These are phyloP conservation scores for Aspergillus sparsus DNA, from an alignment of 495 filamentous ascomycete species.

Conservation along the genomic window DNA sequence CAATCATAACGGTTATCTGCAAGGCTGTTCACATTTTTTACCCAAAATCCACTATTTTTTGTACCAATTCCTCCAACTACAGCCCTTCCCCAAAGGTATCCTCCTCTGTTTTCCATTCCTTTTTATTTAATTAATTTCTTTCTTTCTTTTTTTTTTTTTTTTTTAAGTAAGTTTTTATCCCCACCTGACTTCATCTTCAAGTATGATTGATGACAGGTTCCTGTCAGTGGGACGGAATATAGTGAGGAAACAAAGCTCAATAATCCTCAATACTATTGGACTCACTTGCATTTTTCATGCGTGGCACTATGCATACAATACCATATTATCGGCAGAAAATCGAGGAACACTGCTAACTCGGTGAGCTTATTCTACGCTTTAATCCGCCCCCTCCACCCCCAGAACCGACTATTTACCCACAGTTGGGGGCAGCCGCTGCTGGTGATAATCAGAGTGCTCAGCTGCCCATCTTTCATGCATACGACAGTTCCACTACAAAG, in stretches of 20 bases:
- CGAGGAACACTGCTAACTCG: slow-evolving; percentile 3
- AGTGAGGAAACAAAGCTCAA: too few species aligned
- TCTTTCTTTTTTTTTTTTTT: too few species aligned
- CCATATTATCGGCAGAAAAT: slow-evolving; percentile 13
- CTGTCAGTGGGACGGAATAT: background rate
- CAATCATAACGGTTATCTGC: slow-evolving; percentile 14
- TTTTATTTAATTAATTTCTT: background rate
- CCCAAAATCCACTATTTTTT: background rate
- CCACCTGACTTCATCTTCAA: too few species aligned
- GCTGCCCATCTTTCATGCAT: slow-evolving; percentile 30
- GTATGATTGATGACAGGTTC: background rate
- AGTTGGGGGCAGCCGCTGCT: slow-evolving; percentile 8
- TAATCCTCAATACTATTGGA: slow-evolving; percentile 1
- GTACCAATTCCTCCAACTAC: background rate
- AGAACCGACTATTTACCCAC: slow-evolving; percentile 8
- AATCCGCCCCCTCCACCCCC: background rate
- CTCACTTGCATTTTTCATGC: slow-evolving; percentile 14
- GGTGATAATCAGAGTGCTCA: slow-evolving; percentile 23
- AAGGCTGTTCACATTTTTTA: slow-evolving; percentile 14
- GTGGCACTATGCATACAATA: slow-evolving; percentile 17
- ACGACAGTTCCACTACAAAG: slow-evolving; percentile 25
- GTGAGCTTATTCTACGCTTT: slow-evolving; percentile 12
- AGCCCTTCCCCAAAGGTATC: too few species aligned
- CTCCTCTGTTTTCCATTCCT: background rate
- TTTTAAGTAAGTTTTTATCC: too few species aligned